A percentile compares a stretch with the other conserved stretches of the same genome.
Evolutionary conservation across 1,139 yeast species (phyloP).

Genomic region (Pichia sp.): DNA sequence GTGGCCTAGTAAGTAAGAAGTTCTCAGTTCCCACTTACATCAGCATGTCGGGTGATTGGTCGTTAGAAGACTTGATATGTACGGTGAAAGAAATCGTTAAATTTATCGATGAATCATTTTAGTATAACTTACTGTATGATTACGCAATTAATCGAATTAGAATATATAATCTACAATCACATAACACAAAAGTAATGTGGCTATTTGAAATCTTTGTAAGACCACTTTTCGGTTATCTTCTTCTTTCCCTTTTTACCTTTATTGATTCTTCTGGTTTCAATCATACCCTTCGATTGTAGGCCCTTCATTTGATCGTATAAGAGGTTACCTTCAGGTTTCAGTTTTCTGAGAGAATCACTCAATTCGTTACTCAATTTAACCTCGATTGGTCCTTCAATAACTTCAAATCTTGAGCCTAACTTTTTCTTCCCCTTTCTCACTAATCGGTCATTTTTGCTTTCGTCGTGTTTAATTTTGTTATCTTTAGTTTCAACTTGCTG

Average conservation of each 20-base stretch:
- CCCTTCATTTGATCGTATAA: conserved; percentile 78
- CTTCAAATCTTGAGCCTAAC: conserved; percentile 50
- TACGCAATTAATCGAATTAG: not conserved
- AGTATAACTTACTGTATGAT: not conserved
- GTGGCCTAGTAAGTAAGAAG: conserved; percentile 35
- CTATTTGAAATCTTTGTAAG: conserved; percentile 81
- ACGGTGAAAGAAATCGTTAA: conserved; percentile 25
- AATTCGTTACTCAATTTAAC: conserved; percentile 88
- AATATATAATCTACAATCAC: not conserved
- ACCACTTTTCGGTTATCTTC: conserved; percentile 86
- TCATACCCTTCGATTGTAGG: conserved; percentile 77
- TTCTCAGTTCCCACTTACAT: conserved; percentile 37
- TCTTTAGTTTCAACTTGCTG: conserved; percentile 34
- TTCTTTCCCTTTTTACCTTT: conserved; percentile 65
- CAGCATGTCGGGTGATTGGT: conserved; percentile 34
- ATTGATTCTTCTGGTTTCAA: conserved; percentile 74
- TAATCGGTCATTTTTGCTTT: conserved; percentile 27
- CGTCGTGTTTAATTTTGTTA: conserved; percentile 21
- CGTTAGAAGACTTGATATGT: conserved; percentile 27
- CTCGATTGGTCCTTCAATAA: conserved; percentile 66
- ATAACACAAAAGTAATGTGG: not conserved
- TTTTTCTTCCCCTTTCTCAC: conserved; percentile 30
- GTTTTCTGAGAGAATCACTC: conserved; percentile 74
- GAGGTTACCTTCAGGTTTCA: conserved; percentile 89
- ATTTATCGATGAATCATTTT: conserved; percentile 24